Evolutionary conservation across 169 alveolate species (phyloP), one percentile per base, ranked within the genome.

Genomic region (Nephromyces sp.): DNA sequence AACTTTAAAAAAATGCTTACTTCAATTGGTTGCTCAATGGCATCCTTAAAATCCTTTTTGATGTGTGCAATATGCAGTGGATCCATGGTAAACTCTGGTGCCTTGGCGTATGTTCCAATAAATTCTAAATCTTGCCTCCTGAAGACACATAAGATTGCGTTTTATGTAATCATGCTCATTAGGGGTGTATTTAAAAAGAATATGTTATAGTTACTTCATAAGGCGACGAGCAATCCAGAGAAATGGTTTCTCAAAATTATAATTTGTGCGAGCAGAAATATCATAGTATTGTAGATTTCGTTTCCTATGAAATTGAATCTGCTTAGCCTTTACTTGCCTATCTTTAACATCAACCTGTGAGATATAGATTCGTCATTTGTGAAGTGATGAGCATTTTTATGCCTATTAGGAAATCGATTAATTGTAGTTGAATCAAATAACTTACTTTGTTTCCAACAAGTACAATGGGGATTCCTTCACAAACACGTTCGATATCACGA

Each of bases 271-370:
- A 33, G 99, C 99, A 57, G 98, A 93, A 73, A 97, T 89, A 82
- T 97, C 99, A 78, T 95, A 97, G 87, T 95, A 97, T 91, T 97
- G 98, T 24, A 97, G 84, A 81, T 95, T 95, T 75, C 97, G 89
- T 87, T 94, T 95, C 84, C 99, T 89, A 90, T 96, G 99, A 92
- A 95, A 97, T 72, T 94, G 95, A 74, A 97, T 94, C 84, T 94
- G 95, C 74, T 97, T 92, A 3, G 99, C 99, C 90, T 97, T 97
- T 28, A 97, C 99, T 86, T 96, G 98, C 73, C 99, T 89, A 88
- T 97, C 99, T 89, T 95, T 95, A 51, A 95, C 98, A 32, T 78
- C 83, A 4, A 73, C 79, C 79, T 73, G 79, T 25, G 3, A 15
- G n/a, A 43, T 43, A 15, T 43, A 15, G n/a, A 43, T 15, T 15